These are phyloP conservation scores for Acer yangbiense DNA, from an alignment of 345 rosid genomes.

Conservation along the genomic window DNA sequence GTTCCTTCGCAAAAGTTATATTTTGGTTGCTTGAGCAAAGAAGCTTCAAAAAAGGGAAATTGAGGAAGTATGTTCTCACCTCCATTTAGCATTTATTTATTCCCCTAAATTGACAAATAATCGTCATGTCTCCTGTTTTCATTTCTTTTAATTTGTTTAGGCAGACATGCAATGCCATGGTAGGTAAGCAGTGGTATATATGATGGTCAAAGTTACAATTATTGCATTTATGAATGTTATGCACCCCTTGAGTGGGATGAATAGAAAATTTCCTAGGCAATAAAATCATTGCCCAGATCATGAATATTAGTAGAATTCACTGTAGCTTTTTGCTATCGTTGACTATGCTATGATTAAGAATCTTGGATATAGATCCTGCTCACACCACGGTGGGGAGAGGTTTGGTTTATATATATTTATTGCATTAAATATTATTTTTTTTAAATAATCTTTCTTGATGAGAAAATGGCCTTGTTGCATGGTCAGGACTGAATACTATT, in stretches of 20 bases:
- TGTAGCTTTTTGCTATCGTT: neutral
- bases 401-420: neutral
- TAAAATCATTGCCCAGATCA: neutral
- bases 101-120: constrained; percentile 2
- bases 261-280: neutral
- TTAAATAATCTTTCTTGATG: neutral
- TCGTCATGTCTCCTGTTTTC: neutral
- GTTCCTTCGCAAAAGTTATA: constrained; percentile 63
- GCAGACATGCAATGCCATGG: neutral
- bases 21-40: constrained; percentile 69
- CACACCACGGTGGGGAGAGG: neutral
- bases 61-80: constrained; percentile 55
- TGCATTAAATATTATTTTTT: neutral
- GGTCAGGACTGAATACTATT: neutral
- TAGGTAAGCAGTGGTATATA: neutral
- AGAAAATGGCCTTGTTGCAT: neutral
- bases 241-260: neutral
- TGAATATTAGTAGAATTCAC: neutral
- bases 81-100: constrained; percentile 17
- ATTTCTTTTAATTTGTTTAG: neutral
- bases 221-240: neutral
- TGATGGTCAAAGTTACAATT: neutral
- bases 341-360: neutral
- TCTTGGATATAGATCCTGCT: neutral
- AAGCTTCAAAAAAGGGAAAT: constrained; percentile 61